Base-by-base conservation (phyloP, 495 filamentous ascomycete species). In the Neurospora sp. region DNA sequence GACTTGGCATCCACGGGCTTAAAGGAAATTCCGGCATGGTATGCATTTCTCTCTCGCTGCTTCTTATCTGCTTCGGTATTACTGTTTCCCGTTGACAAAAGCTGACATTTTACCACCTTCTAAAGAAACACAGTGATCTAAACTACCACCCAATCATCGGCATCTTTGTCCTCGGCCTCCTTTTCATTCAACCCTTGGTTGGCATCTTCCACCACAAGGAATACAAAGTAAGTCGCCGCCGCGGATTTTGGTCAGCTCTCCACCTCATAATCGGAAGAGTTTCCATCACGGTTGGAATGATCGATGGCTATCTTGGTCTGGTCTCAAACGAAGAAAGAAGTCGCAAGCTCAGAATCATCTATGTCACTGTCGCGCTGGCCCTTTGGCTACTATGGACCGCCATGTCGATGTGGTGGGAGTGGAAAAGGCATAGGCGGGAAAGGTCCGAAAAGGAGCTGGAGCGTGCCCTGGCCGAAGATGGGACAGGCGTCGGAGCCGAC, bases 201-300 rank as follows among this genome's bases (percentile, higher is more conserved):
- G 92, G 91, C 0, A 69, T 86, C 2, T 12, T 88, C 1, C 92
- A 94, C 75, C 92, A 94, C 75, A 70, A 79, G 31, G 82, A 80
- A 41, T 91, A 82, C 77, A 81, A 81, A 27, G 83, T 81, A 69
- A 77, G 81, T 0, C 74, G 77, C 10, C 74, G 78, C 1, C 88
- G 89, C 14, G 87, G 86, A 22, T 22, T 82, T 1, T 87, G 85
- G 82, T 86, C 85, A 0, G 82, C 88, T 71, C 65, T 83, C 1
- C 92, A 94, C 78, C 82, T 91, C 42, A 89, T 89, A 89, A 83
- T 86, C 70, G 92, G 92, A 2, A 85, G 91, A 0, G 40, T 77
- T 5, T 74, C 87, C 3, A 82, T 94, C 5, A 82, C 86, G 0
- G 77, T 92, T 0, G 92, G 89, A 2, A 86, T 92, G 61, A 83